Percentiles rank a stretch among this genome's conserved stretches.
These are phyloP conservation scores for Thielaviopsis cerberus DNA, from an alignment of 2,329 filamentous ascomycete species.

Conservation along the genomic window DNA sequence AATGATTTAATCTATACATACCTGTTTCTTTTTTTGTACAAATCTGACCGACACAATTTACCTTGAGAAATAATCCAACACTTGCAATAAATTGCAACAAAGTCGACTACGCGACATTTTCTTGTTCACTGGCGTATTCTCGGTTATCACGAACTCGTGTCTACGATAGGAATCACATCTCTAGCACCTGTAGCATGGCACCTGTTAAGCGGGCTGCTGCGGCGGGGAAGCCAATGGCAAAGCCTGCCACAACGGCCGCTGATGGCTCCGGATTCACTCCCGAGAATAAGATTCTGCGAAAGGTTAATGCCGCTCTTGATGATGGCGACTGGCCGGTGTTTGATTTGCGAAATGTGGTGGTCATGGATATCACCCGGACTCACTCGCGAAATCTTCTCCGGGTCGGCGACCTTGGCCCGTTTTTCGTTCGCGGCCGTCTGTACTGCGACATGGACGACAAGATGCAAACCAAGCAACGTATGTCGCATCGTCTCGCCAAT, in stretches of 20 bases:
- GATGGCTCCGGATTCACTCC: constrained; percentile 21
- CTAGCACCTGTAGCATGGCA: background rate
- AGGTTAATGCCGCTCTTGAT: constrained; percentile 18
- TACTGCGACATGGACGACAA: constrained; percentile 29
- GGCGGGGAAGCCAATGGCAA: background rate
- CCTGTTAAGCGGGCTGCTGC: background rate
- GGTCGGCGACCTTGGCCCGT: constrained; percentile 39
- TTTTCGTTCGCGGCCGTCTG: constrained; percentile 41
- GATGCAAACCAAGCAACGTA: constrained; percentile 20
- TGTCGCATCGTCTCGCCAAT: constrained; percentile 13
- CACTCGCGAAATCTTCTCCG: constrained; percentile 42
- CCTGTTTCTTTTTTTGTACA: background rate
- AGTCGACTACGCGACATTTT: background rate
- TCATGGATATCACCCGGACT: constrained; percentile 35
- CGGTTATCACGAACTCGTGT: background rate
- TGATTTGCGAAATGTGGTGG: constrained; percentile 38
- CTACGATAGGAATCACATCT: background rate
- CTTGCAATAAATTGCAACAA: background rate
- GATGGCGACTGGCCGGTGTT: constrained; percentile 41
- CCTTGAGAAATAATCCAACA: background rate
- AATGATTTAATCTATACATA: no score
- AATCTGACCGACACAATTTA: background rate
- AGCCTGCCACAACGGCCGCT: constrained; percentile 26
- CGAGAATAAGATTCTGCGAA: constrained; percentile 19
- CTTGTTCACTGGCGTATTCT: background rate